Evolutionary conservation across 148 eudicot genomes (phyloP).

Genomic region (Rhododendron kiyosumense): DNA sequence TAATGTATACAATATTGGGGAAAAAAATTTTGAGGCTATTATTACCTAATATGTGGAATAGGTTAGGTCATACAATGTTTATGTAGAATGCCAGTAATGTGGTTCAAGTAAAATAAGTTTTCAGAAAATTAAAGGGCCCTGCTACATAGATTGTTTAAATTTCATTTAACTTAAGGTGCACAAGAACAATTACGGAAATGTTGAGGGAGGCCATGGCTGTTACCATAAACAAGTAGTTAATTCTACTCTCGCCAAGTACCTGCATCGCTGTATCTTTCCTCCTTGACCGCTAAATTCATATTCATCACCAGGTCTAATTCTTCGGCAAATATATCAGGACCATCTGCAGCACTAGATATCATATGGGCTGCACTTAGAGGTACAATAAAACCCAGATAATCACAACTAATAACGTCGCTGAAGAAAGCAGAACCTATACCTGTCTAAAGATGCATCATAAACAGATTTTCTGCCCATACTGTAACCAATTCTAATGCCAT

Average conservation of each 20-base stretch:
- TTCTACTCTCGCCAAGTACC: conserved; percentile 28
- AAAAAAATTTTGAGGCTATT: too few species aligned
- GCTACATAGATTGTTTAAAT: neutral
- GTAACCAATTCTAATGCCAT: conserved; percentile 55
- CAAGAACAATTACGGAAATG: neutral
- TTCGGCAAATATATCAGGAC: conserved; percentile 54
- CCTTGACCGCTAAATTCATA: conserved; percentile 56
- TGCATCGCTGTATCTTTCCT: conserved; percentile 79
- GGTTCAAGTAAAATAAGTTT: neutral
- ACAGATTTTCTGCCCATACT: conserved; percentile 45
- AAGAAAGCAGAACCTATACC: conserved; percentile 28
- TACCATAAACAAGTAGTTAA: neutral
- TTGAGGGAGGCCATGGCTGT: neutral
- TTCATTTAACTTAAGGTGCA: neutral
- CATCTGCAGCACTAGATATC: conserved; percentile 58
- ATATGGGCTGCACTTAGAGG: conserved; percentile 6
- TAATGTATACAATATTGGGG: too few species aligned
- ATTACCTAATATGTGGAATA: neutral
- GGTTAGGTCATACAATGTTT: neutral
- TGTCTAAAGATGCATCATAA: conserved; percentile 69
- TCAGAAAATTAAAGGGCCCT: neutral
- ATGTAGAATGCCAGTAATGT: neutral
- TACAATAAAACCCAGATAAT: neutral
- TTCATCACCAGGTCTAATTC: conserved; percentile 52
- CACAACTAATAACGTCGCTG: neutral